phyloP scores from a whole-genome alignment of 2,329 filamentous ascomycete species.

The Colletotrichum sp. region DNA sequence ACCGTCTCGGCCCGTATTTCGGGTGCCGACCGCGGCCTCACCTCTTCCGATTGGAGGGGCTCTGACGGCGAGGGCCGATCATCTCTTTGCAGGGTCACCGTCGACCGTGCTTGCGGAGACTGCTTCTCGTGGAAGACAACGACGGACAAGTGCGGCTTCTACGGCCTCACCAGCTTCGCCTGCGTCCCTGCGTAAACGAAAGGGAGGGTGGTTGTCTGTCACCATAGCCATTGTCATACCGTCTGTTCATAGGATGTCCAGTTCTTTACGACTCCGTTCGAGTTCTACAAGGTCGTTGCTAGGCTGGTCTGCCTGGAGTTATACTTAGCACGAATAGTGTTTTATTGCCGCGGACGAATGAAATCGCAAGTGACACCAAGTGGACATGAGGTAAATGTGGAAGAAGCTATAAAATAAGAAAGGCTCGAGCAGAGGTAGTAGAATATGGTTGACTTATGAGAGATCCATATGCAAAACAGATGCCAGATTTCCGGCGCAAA shows the following conservation, averaged over 20 bases:
- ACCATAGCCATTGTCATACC: background rate
- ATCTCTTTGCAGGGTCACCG: background rate
- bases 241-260: background rate
- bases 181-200: background rate
- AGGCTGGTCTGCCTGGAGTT: background rate
- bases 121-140: background rate
- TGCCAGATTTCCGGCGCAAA: no score
- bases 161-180: background rate
- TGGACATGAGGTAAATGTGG: accelerated
- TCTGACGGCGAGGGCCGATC: background rate
- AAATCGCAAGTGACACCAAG: background rate
- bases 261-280: background rate
- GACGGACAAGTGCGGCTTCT: background rate
- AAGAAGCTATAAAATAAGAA: background rate
- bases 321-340: background rate
- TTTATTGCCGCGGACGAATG: background rate
- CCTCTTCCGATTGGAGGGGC: background rate
- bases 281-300: background rate
- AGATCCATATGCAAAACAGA: no score
- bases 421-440: background rate
- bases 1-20: conserved; percentile 2
- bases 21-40: background rate
- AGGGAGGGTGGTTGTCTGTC: background rate
- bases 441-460: no score
- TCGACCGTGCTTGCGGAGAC: background rate